Evolutionary conservation across 1,139 yeast species (phyloP).

Genomic region (Protomyces gravidus): DNA sequence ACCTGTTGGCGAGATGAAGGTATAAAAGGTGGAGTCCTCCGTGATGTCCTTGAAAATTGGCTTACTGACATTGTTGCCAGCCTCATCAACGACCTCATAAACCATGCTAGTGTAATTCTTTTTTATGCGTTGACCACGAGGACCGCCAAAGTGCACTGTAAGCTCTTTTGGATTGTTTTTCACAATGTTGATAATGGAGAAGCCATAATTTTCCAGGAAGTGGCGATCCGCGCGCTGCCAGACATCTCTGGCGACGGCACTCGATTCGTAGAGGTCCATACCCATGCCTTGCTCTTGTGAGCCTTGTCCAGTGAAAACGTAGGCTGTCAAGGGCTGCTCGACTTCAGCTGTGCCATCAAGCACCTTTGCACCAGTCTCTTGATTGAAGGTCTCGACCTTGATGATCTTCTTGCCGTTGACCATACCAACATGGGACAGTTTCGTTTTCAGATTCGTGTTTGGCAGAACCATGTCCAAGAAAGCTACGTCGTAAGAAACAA

Average conservation of each 20-base stretch:
- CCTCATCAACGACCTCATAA: slow-evolving; percentile 87
- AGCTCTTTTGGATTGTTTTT: slow-evolving; percentile 92
- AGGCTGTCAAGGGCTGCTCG: slow-evolving; percentile 94
- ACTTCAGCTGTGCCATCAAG: slow-evolving; percentile 95
- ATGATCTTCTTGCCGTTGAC: slow-evolving; percentile 97
- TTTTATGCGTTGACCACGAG: slow-evolving; percentile 90
- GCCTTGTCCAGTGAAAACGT: slow-evolving; percentile 98
- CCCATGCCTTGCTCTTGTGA: slow-evolving; percentile 99
- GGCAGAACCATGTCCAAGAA: slow-evolving; percentile 98
- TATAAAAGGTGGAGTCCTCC: slow-evolving; percentile 72
- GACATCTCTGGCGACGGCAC: slow-evolving; percentile 87
- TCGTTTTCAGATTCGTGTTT: slow-evolving; percentile 80
- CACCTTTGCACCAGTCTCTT: slow-evolving; percentile 70
- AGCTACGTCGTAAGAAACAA: slow-evolving; percentile 84
- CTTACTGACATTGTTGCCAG: slow-evolving; percentile 80
- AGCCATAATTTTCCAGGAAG: slow-evolving; percentile 89
- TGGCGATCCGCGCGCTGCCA: slow-evolving; percentile 98
- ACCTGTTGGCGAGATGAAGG: slow-evolving; percentile 92
- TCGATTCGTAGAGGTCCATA: slow-evolving; percentile 90
- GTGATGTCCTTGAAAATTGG: slow-evolving; percentile 91
- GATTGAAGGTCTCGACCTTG: slow-evolving; percentile 82
- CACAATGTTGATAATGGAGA: slow-evolving; percentile 92
- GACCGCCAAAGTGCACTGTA: slow-evolving; percentile 96
- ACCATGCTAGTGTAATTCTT: slow-evolving; percentile 95
- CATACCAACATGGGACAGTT: slow-evolving; percentile 96